These are phyloP conservation scores for Zygoascus flipseniorum DNA, from an alignment of 805 yeast species.

Conservation along the genomic window DNA sequence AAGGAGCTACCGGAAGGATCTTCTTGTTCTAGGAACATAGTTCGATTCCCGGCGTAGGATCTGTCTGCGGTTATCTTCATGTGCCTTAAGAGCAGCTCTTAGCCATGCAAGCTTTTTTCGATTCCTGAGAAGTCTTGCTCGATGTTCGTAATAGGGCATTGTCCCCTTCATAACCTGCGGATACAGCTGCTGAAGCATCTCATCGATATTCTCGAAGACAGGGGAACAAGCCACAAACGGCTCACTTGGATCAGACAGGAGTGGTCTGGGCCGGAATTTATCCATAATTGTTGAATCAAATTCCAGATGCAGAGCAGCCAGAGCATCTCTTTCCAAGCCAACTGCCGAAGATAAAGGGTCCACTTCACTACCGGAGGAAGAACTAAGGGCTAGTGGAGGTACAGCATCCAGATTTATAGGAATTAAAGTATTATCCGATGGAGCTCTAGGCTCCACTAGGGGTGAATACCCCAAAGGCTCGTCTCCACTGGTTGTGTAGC, in stretches of 20 bases:
- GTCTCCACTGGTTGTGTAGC: neutral
- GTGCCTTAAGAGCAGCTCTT: conserved; percentile 5
- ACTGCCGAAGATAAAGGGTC: conserved; percentile 10
- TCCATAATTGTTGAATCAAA: conserved; percentile 14
- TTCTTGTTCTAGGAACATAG: neutral
- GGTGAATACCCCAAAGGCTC: neutral
- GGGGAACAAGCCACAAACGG: conserved; percentile 19
- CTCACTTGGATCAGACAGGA: conserved; percentile 18
- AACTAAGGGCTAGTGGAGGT: conserved; percentile 7
- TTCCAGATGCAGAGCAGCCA: conserved; percentile 13
- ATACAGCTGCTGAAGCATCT: conserved; percentile 14
- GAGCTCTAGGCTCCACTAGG: conserved; percentile 4
- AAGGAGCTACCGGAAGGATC: neutral
- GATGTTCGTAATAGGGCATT: conserved; percentile 12
- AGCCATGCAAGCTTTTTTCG: conserved; percentile 13
- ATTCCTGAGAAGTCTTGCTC: conserved; percentile 16
- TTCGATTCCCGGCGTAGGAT: neutral
- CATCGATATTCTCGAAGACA: conserved; percentile 15
- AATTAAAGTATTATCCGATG: conserved; percentile 6
- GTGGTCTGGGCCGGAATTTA: conserved; percentile 15
- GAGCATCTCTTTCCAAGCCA: conserved; percentile 7
- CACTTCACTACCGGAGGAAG: neutral
- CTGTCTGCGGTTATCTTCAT: conserved; percentile 11
- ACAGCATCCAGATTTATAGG: conserved; percentile 16
- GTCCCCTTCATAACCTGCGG: conserved; percentile 12